These are phyloP conservation scores for Piromyces sp. DNA, from an alignment of 192 early-diverging fungal genomes.

Conservation along the genomic window DNA sequence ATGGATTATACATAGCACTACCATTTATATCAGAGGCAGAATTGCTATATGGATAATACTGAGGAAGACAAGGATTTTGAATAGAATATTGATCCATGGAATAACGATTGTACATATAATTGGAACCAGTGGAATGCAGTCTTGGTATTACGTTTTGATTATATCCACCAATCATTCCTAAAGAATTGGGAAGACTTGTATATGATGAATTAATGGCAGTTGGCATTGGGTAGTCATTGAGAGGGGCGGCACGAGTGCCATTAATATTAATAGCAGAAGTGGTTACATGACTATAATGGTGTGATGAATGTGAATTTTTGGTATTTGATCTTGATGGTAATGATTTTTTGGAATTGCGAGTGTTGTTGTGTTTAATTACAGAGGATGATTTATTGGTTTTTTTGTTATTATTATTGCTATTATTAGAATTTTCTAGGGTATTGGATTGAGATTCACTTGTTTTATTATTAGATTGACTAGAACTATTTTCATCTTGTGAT, in stretches of 20 bases:
- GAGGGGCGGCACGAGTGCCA: not conserved
- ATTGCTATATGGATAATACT: not conserved
- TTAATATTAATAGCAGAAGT: not conserved
- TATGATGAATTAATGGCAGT: not conserved
- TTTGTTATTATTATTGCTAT: not conserved
- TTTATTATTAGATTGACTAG: not conserved
- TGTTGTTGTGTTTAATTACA: not conserved
- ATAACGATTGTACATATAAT: not conserved
- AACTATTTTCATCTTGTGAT: not conserved
- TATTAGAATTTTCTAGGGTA: not conserved
- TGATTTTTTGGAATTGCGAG: not conserved
- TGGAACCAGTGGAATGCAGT: not conserved
- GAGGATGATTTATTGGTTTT: too few relatives aligned
- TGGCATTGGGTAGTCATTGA: not conserved
- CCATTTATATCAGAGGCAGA: not conserved
- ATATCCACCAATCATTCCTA: not conserved
- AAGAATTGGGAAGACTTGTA: not conserved
- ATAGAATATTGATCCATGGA: not conserved
- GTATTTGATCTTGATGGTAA: not conserved
- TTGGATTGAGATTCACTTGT: not conserved
- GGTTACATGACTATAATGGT: not conserved
- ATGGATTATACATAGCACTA: not conserved
- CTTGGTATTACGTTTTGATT: not conserved
- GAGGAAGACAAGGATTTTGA: not conserved
- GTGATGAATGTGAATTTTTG: not conserved